Percentiles rank a stretch among this genome's conserved stretches.
phyloP scores from a whole-genome alignment of 495 filamentous ascomycete species.

The Entonaema liquescens region DNA sequence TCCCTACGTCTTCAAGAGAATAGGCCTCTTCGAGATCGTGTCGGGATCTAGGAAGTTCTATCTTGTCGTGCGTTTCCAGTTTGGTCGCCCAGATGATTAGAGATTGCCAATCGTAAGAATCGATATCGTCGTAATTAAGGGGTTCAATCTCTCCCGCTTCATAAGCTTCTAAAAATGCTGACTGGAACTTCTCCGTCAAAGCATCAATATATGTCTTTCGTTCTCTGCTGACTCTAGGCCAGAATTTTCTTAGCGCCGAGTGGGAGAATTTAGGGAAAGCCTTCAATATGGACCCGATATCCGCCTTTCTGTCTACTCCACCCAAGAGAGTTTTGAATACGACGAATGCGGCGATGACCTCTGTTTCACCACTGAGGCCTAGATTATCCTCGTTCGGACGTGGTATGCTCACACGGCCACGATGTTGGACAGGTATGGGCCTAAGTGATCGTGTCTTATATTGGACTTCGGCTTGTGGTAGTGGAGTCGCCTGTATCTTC shows the following conservation, averaged over 20 bases:
- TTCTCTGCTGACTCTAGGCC: constrained; percentile 64
- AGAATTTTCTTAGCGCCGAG: constrained; percentile 67
- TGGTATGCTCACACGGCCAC: constrained; percentile 49
- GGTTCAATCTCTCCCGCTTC: constrained; percentile 69
- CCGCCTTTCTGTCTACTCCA: constrained; percentile 70
- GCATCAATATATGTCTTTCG: constrained; percentile 70
- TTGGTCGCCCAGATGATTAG: constrained; percentile 74
- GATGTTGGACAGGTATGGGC: constrained; percentile 46
- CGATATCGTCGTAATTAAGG: constrained; percentile 75
- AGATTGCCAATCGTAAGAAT: constrained; percentile 77
- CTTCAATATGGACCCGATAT: constrained; percentile 76
- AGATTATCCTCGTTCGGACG: constrained; percentile 43
- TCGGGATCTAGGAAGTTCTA: constrained; percentile 51
- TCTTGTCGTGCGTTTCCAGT: constrained; percentile 50
- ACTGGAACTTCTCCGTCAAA: constrained; percentile 79
- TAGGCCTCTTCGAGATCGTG: constrained; percentile 45
- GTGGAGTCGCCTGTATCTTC: not conserved
- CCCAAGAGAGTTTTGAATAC: constrained; percentile 78
- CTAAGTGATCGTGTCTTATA: constrained; percentile 53
- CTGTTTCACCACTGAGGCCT: constrained; percentile 53
- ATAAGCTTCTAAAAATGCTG: constrained; percentile 79
- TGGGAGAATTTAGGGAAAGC: constrained; percentile 70
- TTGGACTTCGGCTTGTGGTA: constrained; percentile 45
- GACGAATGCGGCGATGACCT: constrained; percentile 73
- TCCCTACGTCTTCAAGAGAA: constrained; percentile 42